phyloP scores from a whole-genome alignment of 257 asterid genomes.

The Galeopsis tetrahit region DNA sequence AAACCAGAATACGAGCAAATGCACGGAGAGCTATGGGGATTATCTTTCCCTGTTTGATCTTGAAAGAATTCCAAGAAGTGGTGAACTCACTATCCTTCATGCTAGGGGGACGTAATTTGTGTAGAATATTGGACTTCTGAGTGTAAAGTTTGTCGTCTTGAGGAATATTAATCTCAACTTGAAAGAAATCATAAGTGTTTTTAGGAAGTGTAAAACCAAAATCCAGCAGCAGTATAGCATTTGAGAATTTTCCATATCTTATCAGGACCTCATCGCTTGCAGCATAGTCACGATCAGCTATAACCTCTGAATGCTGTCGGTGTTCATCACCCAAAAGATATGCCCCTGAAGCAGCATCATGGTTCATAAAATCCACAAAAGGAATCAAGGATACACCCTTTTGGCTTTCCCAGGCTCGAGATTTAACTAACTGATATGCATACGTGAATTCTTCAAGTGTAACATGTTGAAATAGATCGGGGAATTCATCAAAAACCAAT shows the following conservation, averaged over 20 bases:
- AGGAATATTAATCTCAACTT: slow-evolving; percentile 56
- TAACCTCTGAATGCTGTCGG: slow-evolving; percentile 64
- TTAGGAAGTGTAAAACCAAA: slow-evolving; percentile 71
- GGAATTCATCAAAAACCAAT: slow-evolving; percentile 48
- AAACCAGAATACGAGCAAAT: slow-evolving; percentile 72
- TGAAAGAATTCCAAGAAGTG: slow-evolving; percentile 55
- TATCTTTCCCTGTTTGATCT: slow-evolving; percentile 73
- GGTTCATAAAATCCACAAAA: slow-evolving; percentile 85
- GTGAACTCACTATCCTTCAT: slow-evolving; percentile 47
- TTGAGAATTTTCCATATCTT: slow-evolving; percentile 77
- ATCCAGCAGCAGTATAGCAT: slow-evolving; percentile 75
- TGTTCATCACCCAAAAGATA: slow-evolving; percentile 58
- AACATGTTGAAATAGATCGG: slow-evolving; percentile 41
- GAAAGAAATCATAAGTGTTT: slow-evolving; percentile 72
- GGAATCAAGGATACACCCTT: slow-evolving; percentile 84
- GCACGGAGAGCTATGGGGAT: slow-evolving; percentile 88
- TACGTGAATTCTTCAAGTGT: slow-evolving; percentile 59
- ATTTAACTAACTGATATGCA: slow-evolving; percentile 75
- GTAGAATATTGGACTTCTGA: slow-evolving; percentile 67
- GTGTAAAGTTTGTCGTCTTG: slow-evolving; percentile 52
- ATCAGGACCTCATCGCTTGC: slow-evolving; percentile 80
- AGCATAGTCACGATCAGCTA: slow-evolving; percentile 71
- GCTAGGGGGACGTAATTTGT: slow-evolving; percentile 44
- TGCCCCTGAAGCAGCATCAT: slow-evolving; percentile 64
- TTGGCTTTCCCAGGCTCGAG: slow-evolving; percentile 91